Conservation (phyloP, 495 filamentous ascomycete species). For the Daldinia caldariorum region DNA sequence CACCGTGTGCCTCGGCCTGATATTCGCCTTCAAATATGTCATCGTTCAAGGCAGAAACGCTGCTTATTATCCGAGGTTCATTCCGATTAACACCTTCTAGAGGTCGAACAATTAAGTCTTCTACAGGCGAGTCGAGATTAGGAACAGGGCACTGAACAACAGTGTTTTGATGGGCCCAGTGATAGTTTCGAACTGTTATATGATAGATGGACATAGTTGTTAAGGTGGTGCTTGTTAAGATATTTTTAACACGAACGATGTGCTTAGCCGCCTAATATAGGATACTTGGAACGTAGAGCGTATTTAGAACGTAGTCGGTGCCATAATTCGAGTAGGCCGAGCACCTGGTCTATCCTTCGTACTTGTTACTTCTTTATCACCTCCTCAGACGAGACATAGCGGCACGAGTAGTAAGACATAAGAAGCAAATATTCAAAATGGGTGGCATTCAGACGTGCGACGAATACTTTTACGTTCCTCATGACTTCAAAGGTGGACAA, state of each 20-base stretch:
- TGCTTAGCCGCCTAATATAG: background rate
- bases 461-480: background rate
- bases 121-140: slow-evolving; percentile 1
- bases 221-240: background rate
- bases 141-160: slow-evolving; percentile 32
- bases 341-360: background rate
- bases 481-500: slow-evolving; percentile 3
- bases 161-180: slow-evolving; percentile 37
- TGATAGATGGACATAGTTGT: slow-evolving; percentile 28
- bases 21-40: slow-evolving; percentile 25
- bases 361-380: background rate
- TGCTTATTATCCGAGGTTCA: slow-evolving; percentile 33
- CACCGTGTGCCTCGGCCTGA: slow-evolving; percentile 41
- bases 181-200: slow-evolving; percentile 32
- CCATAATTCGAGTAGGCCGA: background rate
- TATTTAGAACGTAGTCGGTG: background rate
- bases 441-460: background rate
- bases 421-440: background rate
- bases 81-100: slow-evolving; percentile 31
- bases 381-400: background rate
- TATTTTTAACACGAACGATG: background rate
- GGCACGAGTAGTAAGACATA: background rate
- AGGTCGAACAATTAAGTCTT: slow-evolving; percentile 23
- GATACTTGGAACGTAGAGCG: too few species aligned
- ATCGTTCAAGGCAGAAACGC: slow-evolving; percentile 22